Evolutionary conservation across 176 grass and related monocot genomes (phyloP).

Genomic region (Carex scoparia): DNA sequence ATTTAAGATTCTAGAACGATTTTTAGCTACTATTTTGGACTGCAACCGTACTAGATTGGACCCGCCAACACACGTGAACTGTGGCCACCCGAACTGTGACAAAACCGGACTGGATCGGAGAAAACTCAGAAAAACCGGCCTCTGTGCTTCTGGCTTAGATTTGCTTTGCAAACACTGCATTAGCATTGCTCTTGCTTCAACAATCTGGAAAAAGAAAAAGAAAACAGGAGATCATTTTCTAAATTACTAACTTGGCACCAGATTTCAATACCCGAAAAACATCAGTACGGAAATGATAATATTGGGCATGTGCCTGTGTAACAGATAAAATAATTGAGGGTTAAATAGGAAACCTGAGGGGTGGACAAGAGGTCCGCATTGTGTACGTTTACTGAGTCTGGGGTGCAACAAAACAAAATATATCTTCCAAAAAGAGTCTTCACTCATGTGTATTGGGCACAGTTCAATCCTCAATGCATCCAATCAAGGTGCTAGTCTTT

Average conservation of each 20-base stretch:
- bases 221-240: neutral
- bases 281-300: neutral
- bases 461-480: slow-evolving; percentile 81
- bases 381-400: slow-evolving; percentile 57
- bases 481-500: slow-evolving; percentile 65
- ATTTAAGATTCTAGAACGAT: too few relatives aligned
- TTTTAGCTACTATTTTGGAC: too few relatives aligned
- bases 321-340: neutral
- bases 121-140: neutral
- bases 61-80: too few relatives aligned
- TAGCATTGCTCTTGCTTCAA: slow-evolving; percentile 85
- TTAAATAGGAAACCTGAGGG: slow-evolving; percentile 56
- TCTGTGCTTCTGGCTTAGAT: slow-evolving; percentile 51
- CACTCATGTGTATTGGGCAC: slow-evolving; percentile 75
- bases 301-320: neutral
- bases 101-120: too few relatives aligned
- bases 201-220: slow-evolving; percentile 57
- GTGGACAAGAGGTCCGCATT: slow-evolving; percentile 85
- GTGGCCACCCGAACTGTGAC: too few relatives aligned
- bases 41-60: too few relatives aligned
- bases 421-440: slow-evolving; percentile 96
- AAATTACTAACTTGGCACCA: neutral
- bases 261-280: neutral
- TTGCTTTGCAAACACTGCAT: slow-evolving; percentile 59
- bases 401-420: slow-evolving; percentile 98